These are phyloP conservation scores for Aspergillus sp. DNA, from an alignment of 2,329 filamentous ascomycete species.

Conservation along the genomic window DNA sequence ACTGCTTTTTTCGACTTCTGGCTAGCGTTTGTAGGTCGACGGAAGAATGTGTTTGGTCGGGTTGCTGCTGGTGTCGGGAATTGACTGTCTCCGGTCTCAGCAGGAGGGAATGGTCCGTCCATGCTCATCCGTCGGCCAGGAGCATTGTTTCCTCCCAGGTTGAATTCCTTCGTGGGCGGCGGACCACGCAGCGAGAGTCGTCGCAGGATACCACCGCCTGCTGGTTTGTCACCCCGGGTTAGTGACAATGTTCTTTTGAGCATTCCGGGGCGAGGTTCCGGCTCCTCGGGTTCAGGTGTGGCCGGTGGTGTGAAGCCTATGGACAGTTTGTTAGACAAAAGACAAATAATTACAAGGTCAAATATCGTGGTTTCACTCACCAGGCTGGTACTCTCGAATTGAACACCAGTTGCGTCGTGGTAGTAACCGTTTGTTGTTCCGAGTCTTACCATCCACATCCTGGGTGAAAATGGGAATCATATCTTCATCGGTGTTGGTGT, in stretches of 20 bases:
- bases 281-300: constrained; percentile 51
- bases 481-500: constrained; percentile 77
- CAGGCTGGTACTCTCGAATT: constrained; percentile 78
- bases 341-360: no score
- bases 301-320: constrained; percentile 69
- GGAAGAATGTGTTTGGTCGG: constrained; percentile 52
- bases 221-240: constrained; percentile 50
- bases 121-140: constrained; percentile 29
- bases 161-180: constrained; percentile 38
- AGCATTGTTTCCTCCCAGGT: constrained; percentile 17
- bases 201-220: constrained; percentile 39
- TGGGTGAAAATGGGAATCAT: constrained; percentile 92
- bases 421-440: constrained; percentile 86
- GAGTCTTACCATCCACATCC: constrained; percentile 80
- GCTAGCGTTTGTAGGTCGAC: constrained; percentile 65
- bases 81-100: constrained; percentile 28
- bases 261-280: constrained; percentile 28
- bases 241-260: constrained; percentile 59
- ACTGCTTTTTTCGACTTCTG: constrained; percentile 53
- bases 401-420: constrained; percentile 95
- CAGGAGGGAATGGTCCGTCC: constrained; percentile 25
- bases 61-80: constrained; percentile 22
- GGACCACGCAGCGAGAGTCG: constrained; percentile 42
- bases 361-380: constrained; percentile 32
- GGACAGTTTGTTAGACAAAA: constrained; percentile 25